Evolutionary conservation across 345 rosid species (phyloP).

Genomic region (Alliaria petiolata): DNA sequence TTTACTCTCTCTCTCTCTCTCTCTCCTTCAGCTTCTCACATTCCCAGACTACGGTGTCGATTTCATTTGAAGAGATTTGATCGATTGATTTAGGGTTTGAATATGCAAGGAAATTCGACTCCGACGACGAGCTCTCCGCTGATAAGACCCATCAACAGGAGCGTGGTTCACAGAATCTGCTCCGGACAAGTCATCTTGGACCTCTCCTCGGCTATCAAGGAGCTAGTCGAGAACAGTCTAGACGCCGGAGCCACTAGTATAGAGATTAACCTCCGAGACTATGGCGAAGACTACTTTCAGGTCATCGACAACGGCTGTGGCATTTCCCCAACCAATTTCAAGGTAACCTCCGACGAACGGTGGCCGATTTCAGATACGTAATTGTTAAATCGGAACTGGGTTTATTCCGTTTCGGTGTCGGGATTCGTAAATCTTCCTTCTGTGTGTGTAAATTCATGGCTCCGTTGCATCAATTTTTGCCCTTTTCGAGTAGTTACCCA

Average conservation of each 20-base stretch:
- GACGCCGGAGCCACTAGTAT: slow-evolving; percentile 91
- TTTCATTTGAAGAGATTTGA: not conserved
- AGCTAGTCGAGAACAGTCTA: slow-evolving; percentile 94
- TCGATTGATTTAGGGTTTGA: not conserved
- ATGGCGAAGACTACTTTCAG: slow-evolving; percentile 81
- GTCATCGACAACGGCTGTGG: slow-evolving; percentile 96
- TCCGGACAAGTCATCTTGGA: slow-evolving; percentile 93
- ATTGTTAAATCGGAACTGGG: not conserved
- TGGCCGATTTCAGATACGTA: not conserved
- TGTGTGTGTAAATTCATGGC: too few relatives aligned
- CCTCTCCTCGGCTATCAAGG: slow-evolving; percentile 93
- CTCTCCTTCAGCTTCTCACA: not conserved
- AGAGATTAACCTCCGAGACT: slow-evolving; percentile 73
- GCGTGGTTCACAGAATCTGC: slow-evolving; percentile 77
- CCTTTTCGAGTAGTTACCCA: not conserved
- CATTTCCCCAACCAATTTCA: slow-evolving; percentile 74
- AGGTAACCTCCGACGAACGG: slow-evolving; percentile 37
- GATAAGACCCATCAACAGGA: slow-evolving; percentile 71
- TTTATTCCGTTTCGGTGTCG: not conserved
- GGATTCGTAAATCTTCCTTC: too few relatives aligned
- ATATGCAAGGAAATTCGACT: slow-evolving; percentile 37
- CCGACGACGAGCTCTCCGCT: slow-evolving; percentile 31
- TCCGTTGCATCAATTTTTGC: too few relatives aligned
- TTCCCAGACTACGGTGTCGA: not conserved
- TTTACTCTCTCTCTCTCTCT: not conserved